Evolutionary conservation across 352 stramenopile species (phyloP).

Genomic region (Thalassiosira oceanica): DNA sequence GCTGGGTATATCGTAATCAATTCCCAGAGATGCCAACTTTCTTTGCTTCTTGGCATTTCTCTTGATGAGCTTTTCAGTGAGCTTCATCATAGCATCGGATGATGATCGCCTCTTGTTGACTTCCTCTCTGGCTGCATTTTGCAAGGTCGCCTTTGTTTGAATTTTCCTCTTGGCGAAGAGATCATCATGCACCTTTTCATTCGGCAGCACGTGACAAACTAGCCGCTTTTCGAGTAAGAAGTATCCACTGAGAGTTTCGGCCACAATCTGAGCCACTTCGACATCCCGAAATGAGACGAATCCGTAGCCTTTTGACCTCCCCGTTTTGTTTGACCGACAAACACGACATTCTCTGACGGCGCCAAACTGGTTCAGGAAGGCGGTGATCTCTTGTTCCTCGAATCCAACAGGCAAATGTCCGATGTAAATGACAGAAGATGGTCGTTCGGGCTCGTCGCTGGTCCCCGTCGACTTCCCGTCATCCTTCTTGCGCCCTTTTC

Average conservation of each 20-base stretch:
- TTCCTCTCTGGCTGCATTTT: slow-evolving; percentile 28
- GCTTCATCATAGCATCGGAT: slow-evolving; percentile 55
- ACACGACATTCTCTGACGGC: slow-evolving; percentile 88
- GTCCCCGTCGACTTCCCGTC: slow-evolving; percentile 3
- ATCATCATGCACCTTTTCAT: slow-evolving; percentile 80
- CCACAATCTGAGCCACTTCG: slow-evolving; percentile 91
- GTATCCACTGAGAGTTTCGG: slow-evolving; percentile 94
- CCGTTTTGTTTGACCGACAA: slow-evolving; percentile 92
- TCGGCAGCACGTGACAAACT: slow-evolving; percentile 89
- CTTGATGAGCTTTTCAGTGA: slow-evolving; percentile 62
- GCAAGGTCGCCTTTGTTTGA: slow-evolving; percentile 44
- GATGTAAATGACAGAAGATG: slow-evolving; percentile 93
- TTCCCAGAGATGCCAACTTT: slow-evolving; percentile 67
- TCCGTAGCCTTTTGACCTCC: slow-evolving; percentile 91
- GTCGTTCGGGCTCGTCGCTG: slow-evolving; percentile 44
- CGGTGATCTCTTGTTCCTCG: slow-evolving; percentile 93
- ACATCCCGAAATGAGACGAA: slow-evolving; percentile 94
- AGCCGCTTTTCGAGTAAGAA: slow-evolving; percentile 90
- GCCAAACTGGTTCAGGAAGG: slow-evolving; percentile 96
- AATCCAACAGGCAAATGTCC: slow-evolving; percentile 94
- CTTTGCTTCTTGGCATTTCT: slow-evolving; percentile 74
- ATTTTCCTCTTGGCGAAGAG: slow-evolving; percentile 65
- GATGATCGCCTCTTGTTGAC: slow-evolving; percentile 37
- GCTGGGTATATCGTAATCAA: slow-evolving; percentile 82
- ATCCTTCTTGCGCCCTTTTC: slow-evolving; percentile 64